Evolutionary conservation across 2,329 filamentous ascomycete genomes (phyloP).

Genomic region (Trichoderma atrobrunneum): DNA sequence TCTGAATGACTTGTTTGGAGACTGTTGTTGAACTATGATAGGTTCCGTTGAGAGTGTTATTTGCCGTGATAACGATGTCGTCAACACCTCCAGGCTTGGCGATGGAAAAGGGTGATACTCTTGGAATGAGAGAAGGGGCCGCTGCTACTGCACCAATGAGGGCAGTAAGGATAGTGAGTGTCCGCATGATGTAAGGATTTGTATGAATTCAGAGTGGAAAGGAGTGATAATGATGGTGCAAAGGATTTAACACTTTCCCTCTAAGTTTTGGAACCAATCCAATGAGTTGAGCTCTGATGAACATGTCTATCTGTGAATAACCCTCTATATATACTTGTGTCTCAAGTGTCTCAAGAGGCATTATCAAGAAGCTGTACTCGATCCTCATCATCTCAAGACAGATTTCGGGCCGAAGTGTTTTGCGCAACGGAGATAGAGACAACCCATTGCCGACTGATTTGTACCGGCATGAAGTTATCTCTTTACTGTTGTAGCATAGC

Average conservation of each 20-base stretch:
- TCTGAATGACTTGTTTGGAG: neutral
- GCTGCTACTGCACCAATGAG: slow-evolving; percentile 2
- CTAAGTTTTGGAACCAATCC: neutral
- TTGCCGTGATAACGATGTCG: neutral
- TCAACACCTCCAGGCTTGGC: neutral
- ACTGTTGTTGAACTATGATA: neutral
- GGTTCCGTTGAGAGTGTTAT: slow-evolving; percentile 8
- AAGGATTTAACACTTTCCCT: neutral
- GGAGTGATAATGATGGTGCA: neutral
- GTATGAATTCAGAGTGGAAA: neutral
- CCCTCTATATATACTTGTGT: neutral
- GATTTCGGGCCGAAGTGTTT: neutral
- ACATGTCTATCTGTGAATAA: neutral
- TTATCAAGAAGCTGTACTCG: neutral
- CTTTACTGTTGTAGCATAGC: slow-evolving; percentile 3
- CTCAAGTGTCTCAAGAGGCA: neutral
- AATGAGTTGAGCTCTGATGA: neutral
- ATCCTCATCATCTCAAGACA: neutral
- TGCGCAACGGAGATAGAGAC: neutral
- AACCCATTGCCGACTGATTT: neutral
- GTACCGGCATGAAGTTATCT: neutral
- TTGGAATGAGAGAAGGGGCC: neutral
- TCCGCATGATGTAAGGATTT: neutral
- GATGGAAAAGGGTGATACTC: neutral
- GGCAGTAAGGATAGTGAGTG: neutral